These are phyloP conservation scores for Cordyceps farinosa DNA, from an alignment of 2,329 filamentous ascomycete genomes.

Conservation along the genomic window DNA sequence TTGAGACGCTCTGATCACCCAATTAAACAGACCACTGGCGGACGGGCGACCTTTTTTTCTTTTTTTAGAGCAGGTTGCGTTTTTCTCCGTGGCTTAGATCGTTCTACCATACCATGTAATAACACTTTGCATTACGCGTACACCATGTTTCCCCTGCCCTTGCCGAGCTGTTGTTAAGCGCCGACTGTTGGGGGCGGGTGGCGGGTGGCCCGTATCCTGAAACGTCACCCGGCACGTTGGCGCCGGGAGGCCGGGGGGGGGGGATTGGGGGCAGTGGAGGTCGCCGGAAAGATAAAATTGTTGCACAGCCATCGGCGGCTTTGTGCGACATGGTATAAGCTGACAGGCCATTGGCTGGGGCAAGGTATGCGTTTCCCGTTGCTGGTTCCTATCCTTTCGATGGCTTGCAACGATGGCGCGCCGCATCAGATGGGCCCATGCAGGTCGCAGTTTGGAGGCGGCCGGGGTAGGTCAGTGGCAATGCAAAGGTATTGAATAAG, in stretches of 20 bases:
- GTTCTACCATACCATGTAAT: too few relatives aligned
- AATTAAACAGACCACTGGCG: too few relatives aligned
- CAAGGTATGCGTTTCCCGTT: background rate
- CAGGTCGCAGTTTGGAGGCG: too few relatives aligned
- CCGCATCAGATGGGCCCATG: too few relatives aligned
- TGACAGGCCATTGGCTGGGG: background rate
- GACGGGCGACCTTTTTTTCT: background rate
- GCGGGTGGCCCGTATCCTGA: conserved; percentile 7
- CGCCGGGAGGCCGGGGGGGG: background rate
- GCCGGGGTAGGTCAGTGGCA: too few relatives aligned
- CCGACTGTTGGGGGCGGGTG: background rate
- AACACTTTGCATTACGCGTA: background rate
- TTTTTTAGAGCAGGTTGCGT: background rate
- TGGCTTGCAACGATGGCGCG: too few relatives aligned
- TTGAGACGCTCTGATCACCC: too few relatives aligned
- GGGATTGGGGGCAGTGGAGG: background rate
- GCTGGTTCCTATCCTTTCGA: too few relatives aligned
- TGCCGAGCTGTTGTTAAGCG: background rate
- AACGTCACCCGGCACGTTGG: conserved; percentile 2
- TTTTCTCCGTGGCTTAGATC: background rate
- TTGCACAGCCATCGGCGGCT: too few relatives aligned
- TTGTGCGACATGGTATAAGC: too few relatives aligned
- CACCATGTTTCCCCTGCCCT: background rate
- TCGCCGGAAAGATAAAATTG: background rate
- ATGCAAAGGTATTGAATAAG: too few relatives aligned